Evolutionary conservation across 768 basidiomycete species (phyloP), one percentile per base, ranked within the genome.

Genomic region (Leccinum variicolor): DNA sequence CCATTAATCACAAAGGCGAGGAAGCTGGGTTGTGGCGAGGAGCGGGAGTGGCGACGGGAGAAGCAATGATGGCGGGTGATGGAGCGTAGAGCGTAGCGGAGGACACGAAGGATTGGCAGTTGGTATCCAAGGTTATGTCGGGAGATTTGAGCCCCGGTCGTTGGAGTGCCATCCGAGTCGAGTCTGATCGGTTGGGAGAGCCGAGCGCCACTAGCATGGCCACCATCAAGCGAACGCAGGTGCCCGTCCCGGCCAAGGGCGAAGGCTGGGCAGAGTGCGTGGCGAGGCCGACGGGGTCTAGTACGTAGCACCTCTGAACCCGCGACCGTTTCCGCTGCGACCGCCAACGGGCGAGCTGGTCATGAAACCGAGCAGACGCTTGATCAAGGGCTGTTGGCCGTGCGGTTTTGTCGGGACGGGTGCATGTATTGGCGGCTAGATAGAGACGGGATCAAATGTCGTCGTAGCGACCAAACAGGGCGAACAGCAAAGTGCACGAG

Each of bases 371-470:
- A 73, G 57, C 6, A 72, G 54, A 15, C 72, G 71, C 50, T 63
- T 73, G 36, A 73, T 54, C 14, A 73, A 33, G n/a, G 70, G 71
- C 25, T 66, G 71, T 21, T 66, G 58, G 4, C 36, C 54, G 15
- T 72, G 64, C 23, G 72, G 72, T 50, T 61, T 73, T 5, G 61
- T 61, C 4, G 69, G 71, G 25, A 70, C 43, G 6, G 72, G 68
- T 0, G 70, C 55, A n/a, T 73, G 70, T 66, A 68, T 68, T 25
- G 26, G 48, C 17, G 61, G 61, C 69, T 71, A 45, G 23, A 64
- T 45, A 14, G 21, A 19, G 3, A 39, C 6, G 26, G 23, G 7
- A 50, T 29, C 29, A 62, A 55, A 56, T 36, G 54, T 57, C 39
- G 55, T 57, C 52, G 53, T 52, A 53, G 34, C 50, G 23, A 53